Base-by-base conservation (phyloP, 805 yeast genomes). In the Crinitomyces ghanaensis region DNA sequence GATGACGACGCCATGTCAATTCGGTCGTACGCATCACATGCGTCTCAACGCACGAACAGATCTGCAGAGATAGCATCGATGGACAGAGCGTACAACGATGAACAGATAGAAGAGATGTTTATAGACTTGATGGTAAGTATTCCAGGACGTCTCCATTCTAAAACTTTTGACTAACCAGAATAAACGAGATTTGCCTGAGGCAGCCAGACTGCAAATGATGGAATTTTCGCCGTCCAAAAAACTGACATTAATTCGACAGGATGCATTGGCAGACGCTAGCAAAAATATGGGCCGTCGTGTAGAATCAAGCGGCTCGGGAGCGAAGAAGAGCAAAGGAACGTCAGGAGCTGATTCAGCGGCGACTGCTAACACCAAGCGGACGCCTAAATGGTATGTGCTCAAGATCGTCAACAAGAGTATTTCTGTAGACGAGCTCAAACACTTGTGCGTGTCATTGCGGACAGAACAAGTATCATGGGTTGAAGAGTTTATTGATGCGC, bases 401-500 rank as follows among this genome's bases (percentile, higher is more conserved):
- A 68, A 69, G 39, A 65, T 91, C 42, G 66, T 86, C 49, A 75
- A 79, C 23, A 78, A 79, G 46, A 57, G 72, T 20, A 74, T 86
- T 34, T 63, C 80, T 1, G 60, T 73, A 3, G 72, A 71, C 33
- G 83, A 86, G 52, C 62, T 88, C 42, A 82, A 79, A 25, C 81
- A 81, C 44, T 65, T 91, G 33, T 83, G 91, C 80, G 95, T 91
- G 4, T 83, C 94, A 30, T 63, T 88, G 27, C 72, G 97, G 42
- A 84, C 97, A 0, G 97, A 88, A 51, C 85, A 86, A 16, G 62
- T 74, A 15, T 69, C 63, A 23, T 88, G 97, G 96, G 91, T 83
- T 0, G 65, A 71, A 31, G 66, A 63, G 15, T 91, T 91, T 47
- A 64, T 84, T n/a, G 73, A 66, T 33, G 66, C 72, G 28, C 93